These are phyloP conservation scores for Sugiyamaella pinicola DNA, from an alignment of 1,139 yeast genomes.

Conservation along the genomic window DNA sequence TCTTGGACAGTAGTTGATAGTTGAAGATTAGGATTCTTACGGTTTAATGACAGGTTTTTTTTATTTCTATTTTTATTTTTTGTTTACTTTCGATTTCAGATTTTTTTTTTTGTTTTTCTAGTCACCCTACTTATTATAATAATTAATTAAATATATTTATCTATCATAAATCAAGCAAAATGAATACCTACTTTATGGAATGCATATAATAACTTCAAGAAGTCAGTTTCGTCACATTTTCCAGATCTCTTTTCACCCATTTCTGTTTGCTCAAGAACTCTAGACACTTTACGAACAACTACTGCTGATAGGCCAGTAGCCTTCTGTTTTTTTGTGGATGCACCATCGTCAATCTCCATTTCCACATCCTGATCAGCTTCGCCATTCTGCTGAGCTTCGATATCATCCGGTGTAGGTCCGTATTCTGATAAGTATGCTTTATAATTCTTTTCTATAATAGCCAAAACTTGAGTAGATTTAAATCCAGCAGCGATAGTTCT, in stretches of 20 bases:
- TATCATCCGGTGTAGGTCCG: slow-evolving; percentile 38
- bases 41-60: no score
- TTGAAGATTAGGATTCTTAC: slow-evolving; percentile 9
- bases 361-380: slow-evolving; percentile 49
- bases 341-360: slow-evolving; percentile 55
- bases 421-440: slow-evolving; percentile 70
- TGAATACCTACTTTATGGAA: slow-evolving; percentile 98
- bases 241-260: slow-evolving; percentile 87
- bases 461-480: slow-evolving; percentile 78
- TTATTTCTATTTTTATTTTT: slow-evolving; percentile 7
- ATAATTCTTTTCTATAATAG: slow-evolving; percentile 85
- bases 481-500: slow-evolving; percentile 93
- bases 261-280: slow-evolving; percentile 70
- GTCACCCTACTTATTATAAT: not conserved
- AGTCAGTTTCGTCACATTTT: slow-evolving; percentile 93
- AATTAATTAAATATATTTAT: slow-evolving; percentile 8
- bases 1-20: slow-evolving; percentile 31
- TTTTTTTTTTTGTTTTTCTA: slow-evolving; percentile 9
- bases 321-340: slow-evolving; percentile 47
- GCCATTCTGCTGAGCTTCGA: slow-evolving; percentile 34
- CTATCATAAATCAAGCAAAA: slow-evolving; percentile 61
- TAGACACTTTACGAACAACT: slow-evolving; percentile 60
- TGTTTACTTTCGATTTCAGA: slow-evolving; percentile 6
- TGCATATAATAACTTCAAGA: slow-evolving; percentile 80
- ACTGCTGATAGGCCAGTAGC: slow-evolving; percentile 31